phyloP scores from a whole-genome alignment of 2,329 filamentous ascomycete species.

The Fusarium albidum region DNA sequence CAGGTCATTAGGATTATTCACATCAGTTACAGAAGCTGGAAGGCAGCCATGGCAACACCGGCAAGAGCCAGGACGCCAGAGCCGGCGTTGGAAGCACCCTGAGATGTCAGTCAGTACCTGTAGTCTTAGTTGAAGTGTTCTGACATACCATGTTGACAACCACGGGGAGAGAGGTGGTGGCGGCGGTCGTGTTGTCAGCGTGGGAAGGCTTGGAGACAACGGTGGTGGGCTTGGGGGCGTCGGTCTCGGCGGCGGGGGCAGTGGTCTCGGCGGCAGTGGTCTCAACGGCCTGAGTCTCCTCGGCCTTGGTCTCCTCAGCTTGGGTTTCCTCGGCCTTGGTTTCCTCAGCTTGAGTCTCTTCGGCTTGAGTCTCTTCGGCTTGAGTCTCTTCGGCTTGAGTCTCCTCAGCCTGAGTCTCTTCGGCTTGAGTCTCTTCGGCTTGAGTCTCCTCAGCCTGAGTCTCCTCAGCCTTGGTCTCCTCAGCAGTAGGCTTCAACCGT shows the following conservation, averaged over 20 bases:
- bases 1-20: not conserved
- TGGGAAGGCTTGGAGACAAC: not conserved
- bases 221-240: slow-evolving; percentile 6
- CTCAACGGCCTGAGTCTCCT: not conserved
- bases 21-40: slow-evolving; percentile 13
- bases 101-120: not conserved
- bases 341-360: not conserved
- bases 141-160: slow-evolving; percentile 3
- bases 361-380: not conserved
- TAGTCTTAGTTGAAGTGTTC: not conserved
- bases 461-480: not conserved
- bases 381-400: not conserved
- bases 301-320: slow-evolving; percentile 2
- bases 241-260: not conserved
- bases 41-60: not conserved
- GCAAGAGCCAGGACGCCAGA: slow-evolving; percentile 1
- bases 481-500: too few species aligned
- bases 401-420: not conserved
- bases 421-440: not conserved
- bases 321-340: not conserved
- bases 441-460: not conserved
- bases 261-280: not conserved
- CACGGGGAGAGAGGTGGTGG: not conserved
- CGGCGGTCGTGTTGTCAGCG: not conserved
- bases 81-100: slow-evolving; percentile 1